Conservation (phyloP, 2,329 filamentous ascomycete species). For the Curvularia verruculosa region DNA sequence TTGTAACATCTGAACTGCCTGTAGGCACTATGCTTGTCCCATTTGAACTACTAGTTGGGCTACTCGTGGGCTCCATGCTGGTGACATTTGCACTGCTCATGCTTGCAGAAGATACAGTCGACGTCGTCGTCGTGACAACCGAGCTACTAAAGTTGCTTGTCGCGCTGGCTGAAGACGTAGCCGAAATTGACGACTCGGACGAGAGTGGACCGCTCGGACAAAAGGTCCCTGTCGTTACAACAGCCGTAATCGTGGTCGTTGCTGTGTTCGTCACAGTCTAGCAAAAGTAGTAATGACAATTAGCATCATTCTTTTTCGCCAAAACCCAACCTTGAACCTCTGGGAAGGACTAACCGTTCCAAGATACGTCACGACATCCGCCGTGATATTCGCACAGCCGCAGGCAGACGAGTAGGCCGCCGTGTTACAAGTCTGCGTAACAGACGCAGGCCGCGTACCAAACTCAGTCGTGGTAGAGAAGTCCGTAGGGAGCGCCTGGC, state of each 20-base stretch:
- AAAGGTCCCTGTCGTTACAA: slow-evolving; percentile 15
- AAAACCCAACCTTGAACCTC: no score
- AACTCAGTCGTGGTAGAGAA: slow-evolving; percentile 24
- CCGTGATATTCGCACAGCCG: slow-evolving; percentile 30
- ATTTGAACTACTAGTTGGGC: background rate
- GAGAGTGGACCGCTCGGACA: slow-evolving; percentile 2
- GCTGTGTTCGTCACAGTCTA: slow-evolving; percentile 24
- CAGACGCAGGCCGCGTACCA: slow-evolving; percentile 33
- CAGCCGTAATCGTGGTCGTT: slow-evolving; percentile 20
- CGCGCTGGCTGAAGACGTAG: background rate
- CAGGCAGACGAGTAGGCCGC: slow-evolving; percentile 36
- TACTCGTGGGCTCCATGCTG: background rate
- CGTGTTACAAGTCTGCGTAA: slow-evolving; percentile 22
- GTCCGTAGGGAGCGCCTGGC: slow-evolving; percentile 16
- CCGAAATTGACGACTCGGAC: slow-evolving; percentile 1
- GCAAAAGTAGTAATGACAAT: background rate
- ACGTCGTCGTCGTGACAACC: background rate
- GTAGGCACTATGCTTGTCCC: background rate
- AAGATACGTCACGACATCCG: slow-evolving; percentile 21
- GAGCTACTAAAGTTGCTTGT: background rate
- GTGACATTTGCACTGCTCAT: background rate
- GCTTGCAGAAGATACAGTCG: slow-evolving; percentile 1
- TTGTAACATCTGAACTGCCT: slow-evolving; percentile 1
- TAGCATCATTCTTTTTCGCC: slow-evolving; percentile 1
- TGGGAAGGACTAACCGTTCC: slow-evolving; percentile 28